Conservation (phyloP, 495 filamentous ascomycete genomes). For the Penicillium subrubescens region DNA sequence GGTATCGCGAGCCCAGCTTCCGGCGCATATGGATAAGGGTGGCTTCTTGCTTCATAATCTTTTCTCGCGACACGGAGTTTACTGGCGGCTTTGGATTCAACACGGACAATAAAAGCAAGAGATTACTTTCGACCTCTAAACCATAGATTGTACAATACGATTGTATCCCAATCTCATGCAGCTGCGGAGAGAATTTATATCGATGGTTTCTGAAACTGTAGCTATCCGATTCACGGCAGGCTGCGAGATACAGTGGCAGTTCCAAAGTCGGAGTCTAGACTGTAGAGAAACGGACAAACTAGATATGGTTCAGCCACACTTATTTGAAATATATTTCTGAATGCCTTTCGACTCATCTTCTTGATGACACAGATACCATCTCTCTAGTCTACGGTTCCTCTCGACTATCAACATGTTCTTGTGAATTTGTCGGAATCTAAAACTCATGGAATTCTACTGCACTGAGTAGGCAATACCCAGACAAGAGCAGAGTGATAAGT, state of each 20-base stretch:
- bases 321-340: too few relatives aligned
- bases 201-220: not conserved
- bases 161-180: not conserved
- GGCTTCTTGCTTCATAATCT: slow-evolving; percentile 4
- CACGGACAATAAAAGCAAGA: not conserved
- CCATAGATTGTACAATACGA: not conserved
- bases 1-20: not conserved
- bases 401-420: too few relatives aligned
- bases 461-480: not conserved
- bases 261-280: too few relatives aligned
- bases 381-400: too few relatives aligned
- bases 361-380: too few relatives aligned
- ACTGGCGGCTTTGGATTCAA: not conserved
- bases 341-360: too few relatives aligned
- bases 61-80: slow-evolving; percentile 1
- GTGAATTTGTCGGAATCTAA: too few relatives aligned
- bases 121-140: not conserved
- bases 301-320: too few relatives aligned
- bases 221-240: not conserved
- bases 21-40: slow-evolving; percentile 3
- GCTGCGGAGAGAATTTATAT: not conserved
- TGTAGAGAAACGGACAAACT: too few relatives aligned
- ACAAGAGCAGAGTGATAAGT: not conserved
- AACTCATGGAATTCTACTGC: too few relatives aligned
- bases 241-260: not conserved